phyloP scores from a whole-genome alignment of 306 rosid species.

The Datisca glomerata region DNA sequence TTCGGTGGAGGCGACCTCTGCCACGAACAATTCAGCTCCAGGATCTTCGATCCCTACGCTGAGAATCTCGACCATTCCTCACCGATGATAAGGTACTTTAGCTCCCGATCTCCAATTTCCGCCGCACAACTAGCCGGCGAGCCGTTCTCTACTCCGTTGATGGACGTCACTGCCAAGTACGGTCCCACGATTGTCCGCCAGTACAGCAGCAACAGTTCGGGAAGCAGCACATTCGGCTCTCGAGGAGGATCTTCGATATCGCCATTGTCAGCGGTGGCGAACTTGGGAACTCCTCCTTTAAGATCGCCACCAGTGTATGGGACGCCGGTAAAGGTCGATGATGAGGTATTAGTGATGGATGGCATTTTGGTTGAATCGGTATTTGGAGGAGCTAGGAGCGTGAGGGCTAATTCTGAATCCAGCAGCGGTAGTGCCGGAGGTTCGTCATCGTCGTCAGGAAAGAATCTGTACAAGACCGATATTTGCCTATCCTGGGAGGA shows the following conservation, averaged over 20 bases:
- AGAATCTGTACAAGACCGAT: conserved; percentile 22
- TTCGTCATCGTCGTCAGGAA: conserved; percentile 13
- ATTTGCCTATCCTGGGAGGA: conserved; percentile 35
- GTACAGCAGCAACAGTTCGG: conserved; percentile 7
- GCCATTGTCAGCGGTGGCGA: conserved; percentile 43
- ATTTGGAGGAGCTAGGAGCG: conserved; percentile 15
- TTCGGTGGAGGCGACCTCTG: conserved; percentile 23
- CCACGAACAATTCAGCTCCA: conserved; percentile 15
- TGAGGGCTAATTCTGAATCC: conserved; percentile 28
- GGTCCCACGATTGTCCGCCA: conserved; percentile 6
- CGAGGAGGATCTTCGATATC: conserved; percentile 18
- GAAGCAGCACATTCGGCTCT: conserved; percentile 9
- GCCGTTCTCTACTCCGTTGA: not conserved
- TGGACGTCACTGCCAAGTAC: conserved; percentile 5
- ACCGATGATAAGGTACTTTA: conserved; percentile 26
- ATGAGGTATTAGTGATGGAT: conserved; percentile 56
- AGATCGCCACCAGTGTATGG: conserved; percentile 31
- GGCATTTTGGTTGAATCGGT: conserved; percentile 33
- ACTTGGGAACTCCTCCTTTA: conserved; percentile 16
- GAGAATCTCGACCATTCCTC: conserved; percentile 35
- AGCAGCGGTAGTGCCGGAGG: conserved; percentile 3
- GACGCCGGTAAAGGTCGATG: conserved; percentile 38
- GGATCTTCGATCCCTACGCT: conserved; percentile 18
- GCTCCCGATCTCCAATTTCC: conserved; percentile 32
- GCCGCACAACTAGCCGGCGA: conserved; percentile 9